Evolutionary conservation across 139 green algal species (phyloP).

Genomic region (Asterochloris sp.): DNA sequence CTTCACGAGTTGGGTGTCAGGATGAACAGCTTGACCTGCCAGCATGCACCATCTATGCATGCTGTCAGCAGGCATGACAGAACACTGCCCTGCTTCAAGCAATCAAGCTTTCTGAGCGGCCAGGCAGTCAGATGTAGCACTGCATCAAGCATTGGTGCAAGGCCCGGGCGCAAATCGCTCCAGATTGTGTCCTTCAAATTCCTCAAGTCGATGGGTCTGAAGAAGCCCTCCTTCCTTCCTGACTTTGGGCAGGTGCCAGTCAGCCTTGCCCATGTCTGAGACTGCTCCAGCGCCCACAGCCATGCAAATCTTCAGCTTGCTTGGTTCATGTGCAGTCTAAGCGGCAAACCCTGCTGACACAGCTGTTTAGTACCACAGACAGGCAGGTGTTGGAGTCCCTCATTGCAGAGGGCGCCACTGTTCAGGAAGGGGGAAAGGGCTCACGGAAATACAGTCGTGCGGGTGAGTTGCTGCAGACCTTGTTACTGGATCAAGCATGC

Average conservation of each 20-base stretch:
- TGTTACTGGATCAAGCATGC: too few relatives aligned
- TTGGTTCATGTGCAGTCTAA: slow-evolving; percentile 20
- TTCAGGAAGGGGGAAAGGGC: background rate
- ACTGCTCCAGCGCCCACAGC: too few relatives aligned
- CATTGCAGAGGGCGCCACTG: slow-evolving; percentile 9
- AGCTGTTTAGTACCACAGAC: slow-evolving; percentile 21
- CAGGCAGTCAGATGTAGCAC: too few relatives aligned
- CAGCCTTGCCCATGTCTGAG: background rate
- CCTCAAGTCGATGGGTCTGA: slow-evolving; percentile 22
- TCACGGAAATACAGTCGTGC: background rate
- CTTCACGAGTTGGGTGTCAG: too few relatives aligned
- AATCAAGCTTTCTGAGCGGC: too few relatives aligned
- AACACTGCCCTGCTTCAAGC: too few relatives aligned
- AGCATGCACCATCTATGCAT: too few relatives aligned
- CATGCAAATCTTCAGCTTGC: background rate
- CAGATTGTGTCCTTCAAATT: slow-evolving; percentile 23
- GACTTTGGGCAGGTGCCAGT: slow-evolving; percentile 22
- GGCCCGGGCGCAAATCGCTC: background rate
- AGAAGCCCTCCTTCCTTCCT: slow-evolving; percentile 25
- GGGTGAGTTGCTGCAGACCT: too few relatives aligned
- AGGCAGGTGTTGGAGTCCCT: slow-evolving; percentile 7
- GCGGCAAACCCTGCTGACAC: slow-evolving; percentile 6
- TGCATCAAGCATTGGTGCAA: background rate
- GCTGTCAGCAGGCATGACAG: too few relatives aligned
- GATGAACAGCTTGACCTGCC: too few relatives aligned